Conservation (phyloP, 345 rosid species). For the Bruguiera parviflora region DNA sequence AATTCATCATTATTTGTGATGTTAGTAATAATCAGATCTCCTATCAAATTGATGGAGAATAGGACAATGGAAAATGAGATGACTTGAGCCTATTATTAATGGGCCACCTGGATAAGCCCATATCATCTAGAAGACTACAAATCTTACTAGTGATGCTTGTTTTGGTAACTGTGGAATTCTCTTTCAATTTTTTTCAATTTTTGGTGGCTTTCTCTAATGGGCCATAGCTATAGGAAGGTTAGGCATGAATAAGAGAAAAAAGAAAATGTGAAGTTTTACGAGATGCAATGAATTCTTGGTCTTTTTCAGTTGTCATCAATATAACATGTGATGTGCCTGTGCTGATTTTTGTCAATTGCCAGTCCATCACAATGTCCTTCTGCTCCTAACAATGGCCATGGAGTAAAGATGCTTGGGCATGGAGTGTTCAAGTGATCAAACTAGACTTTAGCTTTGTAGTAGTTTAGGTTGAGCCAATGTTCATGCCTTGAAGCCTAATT, state of each 20-base stretch:
- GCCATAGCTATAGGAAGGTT: not conserved
- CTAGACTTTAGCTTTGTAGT: too few species aligned
- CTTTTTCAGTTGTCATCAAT: conserved; percentile 7
- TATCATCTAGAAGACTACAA: not conserved
- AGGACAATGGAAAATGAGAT: conserved; percentile 13
- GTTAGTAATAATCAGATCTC: not conserved
- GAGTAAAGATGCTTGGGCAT: too few species aligned
- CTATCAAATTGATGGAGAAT: not conserved
- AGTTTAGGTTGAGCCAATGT: too few species aligned
- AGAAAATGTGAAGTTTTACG: not conserved
- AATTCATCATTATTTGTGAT: not conserved
- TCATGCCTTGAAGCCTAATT: too few species aligned
- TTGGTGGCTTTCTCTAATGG: too few species aligned
- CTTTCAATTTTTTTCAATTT: not conserved
- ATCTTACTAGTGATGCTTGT: conserved; percentile 1
- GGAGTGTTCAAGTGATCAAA: too few species aligned
- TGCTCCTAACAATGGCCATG: not conserved
- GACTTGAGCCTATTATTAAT: conserved; percentile 14
- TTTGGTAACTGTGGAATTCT: not conserved
- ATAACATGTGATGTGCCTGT: conserved; percentile 4
- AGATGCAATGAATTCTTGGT: not conserved
- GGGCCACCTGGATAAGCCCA: conserved; percentile 23
- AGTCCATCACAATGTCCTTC: not conserved
- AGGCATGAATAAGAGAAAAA: not conserved
- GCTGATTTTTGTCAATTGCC: not conserved